A percentile compares a stretch with the other conserved stretches of the same genome.
These are phyloP conservation scores for Amanita molliuscula DNA, from an alignment of 768 basidiomycete species.

Conservation along the genomic window DNA sequence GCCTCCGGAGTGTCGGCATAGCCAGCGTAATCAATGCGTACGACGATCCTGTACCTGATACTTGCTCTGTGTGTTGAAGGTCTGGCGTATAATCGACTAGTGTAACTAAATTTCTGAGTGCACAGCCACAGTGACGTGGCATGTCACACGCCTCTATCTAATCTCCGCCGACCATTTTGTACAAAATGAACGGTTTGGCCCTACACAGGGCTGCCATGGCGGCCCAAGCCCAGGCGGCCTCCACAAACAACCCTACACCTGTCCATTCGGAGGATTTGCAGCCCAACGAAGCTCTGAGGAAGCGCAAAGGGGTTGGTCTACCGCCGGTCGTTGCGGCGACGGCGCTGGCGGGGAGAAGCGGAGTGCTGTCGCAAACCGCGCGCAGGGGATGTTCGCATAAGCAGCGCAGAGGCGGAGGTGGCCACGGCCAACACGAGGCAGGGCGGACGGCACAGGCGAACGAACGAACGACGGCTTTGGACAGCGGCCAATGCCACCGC, in stretches of 20 bases:
- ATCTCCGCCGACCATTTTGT: too few relatives aligned
- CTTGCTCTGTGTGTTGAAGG: too few relatives aligned
- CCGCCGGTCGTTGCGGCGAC: neutral
- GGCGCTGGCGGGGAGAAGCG: neutral
- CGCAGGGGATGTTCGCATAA: neutral
- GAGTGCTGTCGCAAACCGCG: neutral
- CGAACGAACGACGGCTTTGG: neutral
- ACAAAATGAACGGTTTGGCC: neutral
- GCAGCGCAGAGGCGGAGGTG: neutral
- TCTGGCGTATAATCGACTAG: too few relatives aligned
- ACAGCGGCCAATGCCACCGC: neutral
- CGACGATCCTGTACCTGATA: too few relatives aligned
- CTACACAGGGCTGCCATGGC: neutral
- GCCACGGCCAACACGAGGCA: neutral
- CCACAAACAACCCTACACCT: neutral
- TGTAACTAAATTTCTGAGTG: too few relatives aligned
- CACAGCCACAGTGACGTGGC: too few relatives aligned
- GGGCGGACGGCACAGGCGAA: neutral
- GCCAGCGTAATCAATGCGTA: too few relatives aligned
- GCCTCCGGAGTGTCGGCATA: too few relatives aligned
- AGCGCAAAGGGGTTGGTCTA: neutral
- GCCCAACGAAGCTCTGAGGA: neutral
- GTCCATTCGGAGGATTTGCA: conserved; percentile 4
- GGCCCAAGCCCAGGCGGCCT: neutral
- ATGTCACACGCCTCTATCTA: too few relatives aligned